A percentile compares a stretch with the other conserved stretches of the same genome.
Evolutionary conservation across 1,284 basidiomycete genomes (phyloP).

Genomic region (Papiliotrema laurentii): DNA sequence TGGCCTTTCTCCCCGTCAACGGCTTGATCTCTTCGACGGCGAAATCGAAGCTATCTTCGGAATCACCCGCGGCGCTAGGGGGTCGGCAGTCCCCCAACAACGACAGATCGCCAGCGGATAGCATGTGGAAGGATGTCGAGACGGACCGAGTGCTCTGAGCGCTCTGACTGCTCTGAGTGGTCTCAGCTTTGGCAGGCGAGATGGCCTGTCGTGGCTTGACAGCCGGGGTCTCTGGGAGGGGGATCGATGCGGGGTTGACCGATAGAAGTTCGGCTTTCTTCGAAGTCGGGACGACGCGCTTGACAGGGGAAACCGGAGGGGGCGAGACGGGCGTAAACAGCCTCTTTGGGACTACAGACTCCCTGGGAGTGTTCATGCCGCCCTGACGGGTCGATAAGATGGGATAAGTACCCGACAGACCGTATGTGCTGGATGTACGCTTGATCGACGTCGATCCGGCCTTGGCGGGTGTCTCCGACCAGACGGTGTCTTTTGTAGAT

Average conservation of each 20-base stretch:
- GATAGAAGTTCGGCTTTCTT: neutral
- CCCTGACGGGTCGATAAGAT: neutral
- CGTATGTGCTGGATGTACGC: neutral
- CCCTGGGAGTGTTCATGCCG: slow-evolving; percentile 1
- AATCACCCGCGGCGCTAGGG: neutral
- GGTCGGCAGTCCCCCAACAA: slow-evolving; percentile 8
- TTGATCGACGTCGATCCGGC: neutral
- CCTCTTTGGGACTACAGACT: no score
- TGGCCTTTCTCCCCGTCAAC: neutral
- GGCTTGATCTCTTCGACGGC: slow-evolving; percentile 7
- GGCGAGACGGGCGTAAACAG: no score
- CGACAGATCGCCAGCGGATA: slow-evolving; percentile 2
- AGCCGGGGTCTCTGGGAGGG: slow-evolving; percentile 2
- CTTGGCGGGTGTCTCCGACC: neutral
- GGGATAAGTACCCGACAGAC: neutral
- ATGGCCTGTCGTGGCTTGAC: neutral
- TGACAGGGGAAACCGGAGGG: no score
- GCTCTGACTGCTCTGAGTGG: neutral
- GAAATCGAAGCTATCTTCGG: slow-evolving; percentile 10
- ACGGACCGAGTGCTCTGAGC: neutral
- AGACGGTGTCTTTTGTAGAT: no score
- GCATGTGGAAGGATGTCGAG: slow-evolving; percentile 4
- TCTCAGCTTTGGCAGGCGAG: neutral
- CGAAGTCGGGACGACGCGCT: no score
- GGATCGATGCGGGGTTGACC: neutral